Conservation (phyloP, 2,329 filamentous ascomycete species). For the Arthrinium phaeospermum region DNA sequence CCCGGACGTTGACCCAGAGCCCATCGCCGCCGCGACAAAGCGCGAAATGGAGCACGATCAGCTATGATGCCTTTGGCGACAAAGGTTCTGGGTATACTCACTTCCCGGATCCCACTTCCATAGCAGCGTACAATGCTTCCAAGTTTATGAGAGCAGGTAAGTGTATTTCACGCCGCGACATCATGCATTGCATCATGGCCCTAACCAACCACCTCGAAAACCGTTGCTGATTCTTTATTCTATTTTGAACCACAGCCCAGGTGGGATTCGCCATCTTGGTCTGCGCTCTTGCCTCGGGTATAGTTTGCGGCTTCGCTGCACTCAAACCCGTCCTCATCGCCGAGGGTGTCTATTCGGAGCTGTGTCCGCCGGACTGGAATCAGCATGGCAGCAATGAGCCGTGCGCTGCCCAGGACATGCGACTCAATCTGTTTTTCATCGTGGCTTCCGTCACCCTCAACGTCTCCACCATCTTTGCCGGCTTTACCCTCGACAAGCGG, state of each 20-base stretch:
- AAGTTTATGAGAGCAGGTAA: neutral
- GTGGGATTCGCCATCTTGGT: conserved; percentile 66
- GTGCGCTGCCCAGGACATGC: conserved; percentile 57
- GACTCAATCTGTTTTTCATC: conserved; percentile 74
- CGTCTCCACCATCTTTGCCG: conserved; percentile 69
- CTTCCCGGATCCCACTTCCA: conserved; percentile 4
- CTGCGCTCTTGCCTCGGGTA: conserved; percentile 69
- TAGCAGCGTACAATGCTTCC: conserved; percentile 1
- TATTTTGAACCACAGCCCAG: conserved; percentile 53
- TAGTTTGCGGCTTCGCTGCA: conserved; percentile 69
- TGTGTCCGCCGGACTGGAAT: conserved; percentile 53
- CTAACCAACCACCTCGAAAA: neutral
- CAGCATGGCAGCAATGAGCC: conserved; percentile 42
- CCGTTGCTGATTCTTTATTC: neutral
- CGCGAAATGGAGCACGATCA: neutral
- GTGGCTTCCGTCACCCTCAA: conserved; percentile 72
- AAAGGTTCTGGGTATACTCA: neutral
- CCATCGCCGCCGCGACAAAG: neutral
- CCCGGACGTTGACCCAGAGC: neutral
- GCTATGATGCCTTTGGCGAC: neutral
- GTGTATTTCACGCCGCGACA: neutral
- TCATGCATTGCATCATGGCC: too few species aligned
- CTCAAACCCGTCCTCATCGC: conserved; percentile 66
- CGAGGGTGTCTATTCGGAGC: conserved; percentile 61
- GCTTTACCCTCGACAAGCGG: conserved; percentile 69